Conservation (phyloP, 148 eudicot species). For the Diospyros kaki region DNA sequence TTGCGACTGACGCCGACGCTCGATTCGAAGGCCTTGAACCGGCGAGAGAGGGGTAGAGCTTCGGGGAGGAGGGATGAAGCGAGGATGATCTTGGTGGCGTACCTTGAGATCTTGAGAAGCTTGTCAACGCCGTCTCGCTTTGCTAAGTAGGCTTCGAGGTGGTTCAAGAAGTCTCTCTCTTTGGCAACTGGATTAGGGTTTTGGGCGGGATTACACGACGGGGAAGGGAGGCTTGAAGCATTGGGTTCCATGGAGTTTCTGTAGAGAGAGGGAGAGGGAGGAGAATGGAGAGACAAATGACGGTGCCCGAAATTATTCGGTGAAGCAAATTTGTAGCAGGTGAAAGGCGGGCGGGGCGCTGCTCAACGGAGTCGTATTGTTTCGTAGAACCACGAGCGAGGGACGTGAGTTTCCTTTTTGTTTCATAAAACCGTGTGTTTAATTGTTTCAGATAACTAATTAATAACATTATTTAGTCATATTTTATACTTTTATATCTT, state of each 20-base stretch:
- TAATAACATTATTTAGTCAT: no score
- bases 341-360: no score
- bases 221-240: slow-evolving; percentile 4
- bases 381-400: no score
- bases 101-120: slow-evolving; percentile 80
- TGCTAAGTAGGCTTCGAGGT: slow-evolving; percentile 84
- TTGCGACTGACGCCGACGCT: slow-evolving; percentile 80
- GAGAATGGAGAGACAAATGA: background rate
- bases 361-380: no score
- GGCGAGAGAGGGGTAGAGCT: slow-evolving; percentile 29
- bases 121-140: slow-evolving; percentile 97
- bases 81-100: slow-evolving; percentile 75
- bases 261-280: slow-evolving; percentile 5
- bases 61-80: slow-evolving; percentile 51
- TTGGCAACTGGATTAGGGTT: slow-evolving; percentile 12
- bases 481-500: no score
- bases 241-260: slow-evolving; percentile 17
- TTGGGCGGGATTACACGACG: background rate
- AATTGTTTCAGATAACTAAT: no score
- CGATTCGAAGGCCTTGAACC: slow-evolving; percentile 72
- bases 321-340: no score
- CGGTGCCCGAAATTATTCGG: no score
- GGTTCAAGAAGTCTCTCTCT: slow-evolving; percentile 53
- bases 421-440: no score
- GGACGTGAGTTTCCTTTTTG: no score